Conservation (phyloP, 2,329 filamentous ascomycete genomes). For the Phialophora expanda region DNA sequence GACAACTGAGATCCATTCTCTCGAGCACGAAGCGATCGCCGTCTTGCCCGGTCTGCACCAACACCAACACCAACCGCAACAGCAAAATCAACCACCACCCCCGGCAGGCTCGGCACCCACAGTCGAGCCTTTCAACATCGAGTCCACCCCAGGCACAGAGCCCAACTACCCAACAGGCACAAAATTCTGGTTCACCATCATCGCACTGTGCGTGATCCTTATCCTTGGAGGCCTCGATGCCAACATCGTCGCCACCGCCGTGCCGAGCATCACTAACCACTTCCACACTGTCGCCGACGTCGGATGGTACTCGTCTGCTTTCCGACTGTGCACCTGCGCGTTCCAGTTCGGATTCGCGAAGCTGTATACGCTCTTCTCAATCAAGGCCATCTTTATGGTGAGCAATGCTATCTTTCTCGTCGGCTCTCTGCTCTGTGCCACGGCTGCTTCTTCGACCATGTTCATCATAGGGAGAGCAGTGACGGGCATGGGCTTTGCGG, state of each 20-base stretch:
- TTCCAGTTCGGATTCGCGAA: constrained; percentile 32
- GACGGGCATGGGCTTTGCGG: constrained; percentile 42
- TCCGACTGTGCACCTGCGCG: constrained; percentile 13
- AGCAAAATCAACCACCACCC: not conserved
- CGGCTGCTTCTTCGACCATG: constrained; percentile 39
- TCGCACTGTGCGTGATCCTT: not conserved
- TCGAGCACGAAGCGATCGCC: not conserved
- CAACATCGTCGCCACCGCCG: constrained; percentile 37
- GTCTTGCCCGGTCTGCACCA: not conserved
- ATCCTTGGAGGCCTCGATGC: constrained; percentile 25
- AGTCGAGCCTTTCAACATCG: not conserved
- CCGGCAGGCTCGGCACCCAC: not conserved
- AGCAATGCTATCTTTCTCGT: constrained; percentile 42
- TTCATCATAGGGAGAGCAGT: constrained; percentile 45
- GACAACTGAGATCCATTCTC: not conserved
- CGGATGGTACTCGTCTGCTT: constrained; percentile 38
- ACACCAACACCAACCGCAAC: not conserved
- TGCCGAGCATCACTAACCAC: constrained; percentile 35
- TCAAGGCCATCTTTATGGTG: constrained; percentile 40
- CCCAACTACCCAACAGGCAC: not conserved
- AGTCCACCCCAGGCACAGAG: not conserved
- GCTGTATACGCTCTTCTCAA: constrained; percentile 28
- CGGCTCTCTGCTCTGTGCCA: constrained; percentile 41
- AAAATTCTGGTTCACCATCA: constrained; percentile 3
- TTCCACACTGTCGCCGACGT: constrained; percentile 38